Evolutionary conservation across 148 eudicot species (phyloP), one percentile per base, ranked within the genome.

Genomic region (Drosera capensis): DNA sequence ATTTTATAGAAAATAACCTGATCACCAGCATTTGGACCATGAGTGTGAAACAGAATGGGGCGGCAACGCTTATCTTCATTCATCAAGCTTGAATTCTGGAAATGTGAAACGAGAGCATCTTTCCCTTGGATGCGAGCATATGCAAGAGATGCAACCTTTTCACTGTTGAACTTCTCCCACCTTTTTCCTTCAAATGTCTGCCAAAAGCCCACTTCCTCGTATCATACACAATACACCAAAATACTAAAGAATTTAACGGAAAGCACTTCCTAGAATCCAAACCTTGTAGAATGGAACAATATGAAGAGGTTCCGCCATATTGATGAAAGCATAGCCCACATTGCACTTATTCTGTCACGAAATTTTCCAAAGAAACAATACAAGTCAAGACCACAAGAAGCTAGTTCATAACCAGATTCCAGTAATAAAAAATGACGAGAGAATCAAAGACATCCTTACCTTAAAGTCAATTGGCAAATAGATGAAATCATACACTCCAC

Each of bases 101-200:
- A 82, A 66, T 82, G 94, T n/a, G 94, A 67, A 23, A 82, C 62
- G 15, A 82, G 82, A 38, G 94, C 77, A 43, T 67, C 45, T 57
- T 75, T 82, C 18, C 94, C 94, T 59, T 82, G 94, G 55, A 83
- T 83, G 38, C 88, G 71, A 52, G 81, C 94, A 66, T 79, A 81
- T 16, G 85, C 79, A 64, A 81, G 78, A 56, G 73, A 47, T 52
- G 77, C 81, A 45, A 81, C 80, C 67, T 81, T 81, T 60, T 75
- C 92, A 59, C 85, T 81, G 61, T 81, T 74, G 66, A 81, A 77
- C 49, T 81, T 81, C 64, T 77, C 81, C 92, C 92, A 81, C 62
- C 72, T 77, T 57, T 68, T 74, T 35, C 85, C 85, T 39, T 66
- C 70, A 45, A 81, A 77, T 50, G 76, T 70, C 85, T 81, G 79